phyloP scores from a whole-genome alignment of 1,139 yeast genomes.

The Sugiyamaella paludigena region DNA sequence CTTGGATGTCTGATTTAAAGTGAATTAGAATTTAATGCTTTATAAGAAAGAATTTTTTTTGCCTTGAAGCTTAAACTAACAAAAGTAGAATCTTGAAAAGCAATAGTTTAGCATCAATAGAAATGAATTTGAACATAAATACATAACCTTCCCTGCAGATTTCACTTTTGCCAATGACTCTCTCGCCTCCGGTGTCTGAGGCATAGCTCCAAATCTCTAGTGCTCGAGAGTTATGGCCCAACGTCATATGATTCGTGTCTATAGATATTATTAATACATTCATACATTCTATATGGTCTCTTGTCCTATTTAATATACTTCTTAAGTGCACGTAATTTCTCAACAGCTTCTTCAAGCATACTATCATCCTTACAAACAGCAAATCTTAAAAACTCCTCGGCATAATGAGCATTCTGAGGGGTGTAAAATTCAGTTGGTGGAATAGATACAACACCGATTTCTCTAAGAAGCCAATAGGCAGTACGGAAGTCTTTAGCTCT shows the following conservation, averaged over 20 bases:
- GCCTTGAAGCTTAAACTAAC: background rate
- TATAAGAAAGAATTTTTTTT: background rate
- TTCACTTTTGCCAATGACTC: too few species aligned
- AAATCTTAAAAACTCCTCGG: slow-evolving; percentile 83
- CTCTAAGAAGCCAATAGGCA: slow-evolving; percentile 90
- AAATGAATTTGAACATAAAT: too few species aligned
- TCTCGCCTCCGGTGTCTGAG: too few species aligned
- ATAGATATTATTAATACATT: background rate
- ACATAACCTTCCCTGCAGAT: too few species aligned
- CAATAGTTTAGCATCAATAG: too few species aligned
- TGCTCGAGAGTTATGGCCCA: too few species aligned
- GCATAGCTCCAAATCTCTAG: too few species aligned
- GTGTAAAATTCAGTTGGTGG: slow-evolving; percentile 94
- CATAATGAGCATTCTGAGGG: slow-evolving; percentile 65
- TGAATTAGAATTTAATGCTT: background rate
- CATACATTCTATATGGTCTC: background rate
- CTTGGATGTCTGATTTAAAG: slow-evolving; percentile 62
- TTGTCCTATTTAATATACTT: slow-evolving; percentile 45
- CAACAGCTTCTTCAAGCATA: slow-evolving; percentile 76
- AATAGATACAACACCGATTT: slow-evolving; percentile 90
- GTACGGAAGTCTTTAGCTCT: slow-evolving; percentile 83
- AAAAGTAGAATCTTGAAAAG: background rate
- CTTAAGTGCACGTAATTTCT: slow-evolving; percentile 66
- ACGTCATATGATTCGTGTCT: too few species aligned
- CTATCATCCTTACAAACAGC: slow-evolving; percentile 94